Conservation (phyloP, 148 eudicot species). For the Nyssa sinensis region DNA sequence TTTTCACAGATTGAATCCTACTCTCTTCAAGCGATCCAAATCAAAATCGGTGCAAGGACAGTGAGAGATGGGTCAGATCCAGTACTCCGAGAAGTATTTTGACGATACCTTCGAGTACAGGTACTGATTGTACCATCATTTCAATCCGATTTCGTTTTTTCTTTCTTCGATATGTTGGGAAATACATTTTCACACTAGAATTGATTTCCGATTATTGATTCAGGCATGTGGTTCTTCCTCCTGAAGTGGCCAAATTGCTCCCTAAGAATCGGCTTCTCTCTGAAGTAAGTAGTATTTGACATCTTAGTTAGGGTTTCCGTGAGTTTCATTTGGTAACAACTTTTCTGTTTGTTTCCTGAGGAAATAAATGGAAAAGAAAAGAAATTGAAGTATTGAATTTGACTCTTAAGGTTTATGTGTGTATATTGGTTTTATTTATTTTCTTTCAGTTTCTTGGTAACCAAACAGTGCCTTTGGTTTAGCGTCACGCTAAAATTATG, state of each 20-base stretch:
- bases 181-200: neutral
- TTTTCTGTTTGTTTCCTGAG: neutral
- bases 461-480: no score
- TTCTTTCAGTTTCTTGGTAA: no score
- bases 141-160: neutral
- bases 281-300: slow-evolving; percentile 39
- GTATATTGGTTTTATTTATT: no score
- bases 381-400: no score
- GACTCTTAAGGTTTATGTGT: no score
- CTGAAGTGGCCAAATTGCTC: slow-evolving; percentile 73
- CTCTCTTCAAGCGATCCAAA: neutral
- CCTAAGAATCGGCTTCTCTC: slow-evolving; percentile 81
- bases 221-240: slow-evolving; percentile 87
- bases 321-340: neutral
- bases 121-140: slow-evolving; percentile 8
- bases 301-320: neutral
- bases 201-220: neutral
- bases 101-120: slow-evolving; percentile 52
- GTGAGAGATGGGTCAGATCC: slow-evolving; percentile 47
- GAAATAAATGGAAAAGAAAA: neutral
- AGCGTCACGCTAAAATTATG: no score
- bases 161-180: neutral
- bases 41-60: neutral
- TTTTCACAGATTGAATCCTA: neutral
- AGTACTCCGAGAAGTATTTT: slow-evolving; percentile 54